Evolutionary conservation across 2,329 filamentous ascomycete genomes (phyloP).

Genomic region (Phyllosticta capitalensis): DNA sequence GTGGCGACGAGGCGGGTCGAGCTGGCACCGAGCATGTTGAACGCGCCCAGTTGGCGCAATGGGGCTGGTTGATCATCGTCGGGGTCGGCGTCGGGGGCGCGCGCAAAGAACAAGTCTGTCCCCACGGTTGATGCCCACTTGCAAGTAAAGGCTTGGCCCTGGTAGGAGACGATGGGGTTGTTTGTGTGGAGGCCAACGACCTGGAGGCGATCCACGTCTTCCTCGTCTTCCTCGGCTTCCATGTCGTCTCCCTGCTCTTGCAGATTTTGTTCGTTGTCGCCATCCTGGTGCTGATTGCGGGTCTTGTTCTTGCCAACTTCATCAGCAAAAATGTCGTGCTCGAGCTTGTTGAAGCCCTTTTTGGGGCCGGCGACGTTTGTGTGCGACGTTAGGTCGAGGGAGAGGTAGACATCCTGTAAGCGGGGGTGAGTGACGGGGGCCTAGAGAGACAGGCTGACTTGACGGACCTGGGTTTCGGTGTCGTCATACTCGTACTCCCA

Average conservation of each 20-base stretch:
- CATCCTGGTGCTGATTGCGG: not conserved
- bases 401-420: constrained; percentile 48
- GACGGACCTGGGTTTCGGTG: constrained; percentile 41
- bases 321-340: constrained; percentile 4
- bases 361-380: constrained; percentile 12
- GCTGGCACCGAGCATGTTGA: constrained; percentile 64
- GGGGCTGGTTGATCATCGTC: constrained; percentile 38
- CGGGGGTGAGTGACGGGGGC: constrained; percentile 5
- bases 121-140: constrained; percentile 76
- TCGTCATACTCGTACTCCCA: constrained; percentile 54
- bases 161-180: constrained; percentile 71
- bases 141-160: constrained; percentile 68
- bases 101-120: constrained; percentile 67
- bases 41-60: constrained; percentile 42
- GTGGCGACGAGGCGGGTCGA: constrained; percentile 60
- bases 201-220: constrained; percentile 45
- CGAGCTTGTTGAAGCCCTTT: constrained; percentile 1
- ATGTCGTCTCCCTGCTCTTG: not conserved
- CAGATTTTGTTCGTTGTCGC: not conserved
- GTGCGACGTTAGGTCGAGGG: constrained; percentile 46
- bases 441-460: constrained; percentile 2
- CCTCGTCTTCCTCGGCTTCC: not conserved
- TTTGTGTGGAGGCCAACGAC: constrained; percentile 71
- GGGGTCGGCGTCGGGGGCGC: constrained; percentile 18
- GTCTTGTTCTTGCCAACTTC: not conserved